phyloP scores from a whole-genome alignment of 2,329 filamentous ascomycete species.

The Berkeleyomyces rouxiae region DNA sequence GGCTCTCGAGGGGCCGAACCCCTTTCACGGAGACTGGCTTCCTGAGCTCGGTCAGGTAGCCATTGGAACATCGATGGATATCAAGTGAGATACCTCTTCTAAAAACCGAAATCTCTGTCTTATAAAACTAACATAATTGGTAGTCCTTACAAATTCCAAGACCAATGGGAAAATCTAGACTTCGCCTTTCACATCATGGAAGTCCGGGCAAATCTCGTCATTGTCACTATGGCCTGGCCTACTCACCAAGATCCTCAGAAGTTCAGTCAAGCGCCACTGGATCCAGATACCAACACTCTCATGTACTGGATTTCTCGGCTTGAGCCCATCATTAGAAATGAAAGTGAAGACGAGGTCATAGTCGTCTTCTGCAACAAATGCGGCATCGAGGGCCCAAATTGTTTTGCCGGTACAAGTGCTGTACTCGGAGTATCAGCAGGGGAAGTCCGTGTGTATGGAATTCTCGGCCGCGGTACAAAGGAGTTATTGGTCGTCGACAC shows the following conservation, averaged over 20 bases:
- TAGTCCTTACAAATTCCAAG: slow-evolving; percentile 14
- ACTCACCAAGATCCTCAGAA: slow-evolving; percentile 34
- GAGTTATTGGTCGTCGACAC: slow-evolving; percentile 54
- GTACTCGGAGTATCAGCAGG: slow-evolving; percentile 50
- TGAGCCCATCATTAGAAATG: slow-evolving; percentile 41
- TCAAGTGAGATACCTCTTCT: slow-evolving; percentile 30
- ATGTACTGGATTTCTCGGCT: slow-evolving; percentile 60
- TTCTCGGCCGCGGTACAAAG: slow-evolving; percentile 52
- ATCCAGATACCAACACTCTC: slow-evolving; percentile 57
- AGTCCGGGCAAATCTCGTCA: slow-evolving; percentile 40
- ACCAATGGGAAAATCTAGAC: slow-evolving; percentile 16
- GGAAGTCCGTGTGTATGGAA: slow-evolving; percentile 50
- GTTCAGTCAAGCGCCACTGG: slow-evolving; percentile 31
- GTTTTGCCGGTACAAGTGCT: slow-evolving; percentile 58
- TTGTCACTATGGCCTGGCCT: slow-evolving; percentile 65
- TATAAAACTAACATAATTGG: slow-evolving; percentile 18
- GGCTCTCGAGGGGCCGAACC: slow-evolving; percentile 36
- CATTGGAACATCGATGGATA: slow-evolving; percentile 43
- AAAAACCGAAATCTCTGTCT: slow-evolving; percentile 40
- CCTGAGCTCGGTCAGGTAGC: slow-evolving; percentile 29
- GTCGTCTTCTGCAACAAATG: slow-evolving; percentile 56
- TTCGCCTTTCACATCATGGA: slow-evolving; percentile 39
- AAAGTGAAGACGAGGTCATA: slow-evolving; percentile 42
- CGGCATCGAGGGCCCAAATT: slow-evolving; percentile 46
- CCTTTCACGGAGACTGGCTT: slow-evolving; percentile 29